phyloP scores from a whole-genome alignment of 1,139 yeast species.

The Suhomyces wounanorum region DNA sequence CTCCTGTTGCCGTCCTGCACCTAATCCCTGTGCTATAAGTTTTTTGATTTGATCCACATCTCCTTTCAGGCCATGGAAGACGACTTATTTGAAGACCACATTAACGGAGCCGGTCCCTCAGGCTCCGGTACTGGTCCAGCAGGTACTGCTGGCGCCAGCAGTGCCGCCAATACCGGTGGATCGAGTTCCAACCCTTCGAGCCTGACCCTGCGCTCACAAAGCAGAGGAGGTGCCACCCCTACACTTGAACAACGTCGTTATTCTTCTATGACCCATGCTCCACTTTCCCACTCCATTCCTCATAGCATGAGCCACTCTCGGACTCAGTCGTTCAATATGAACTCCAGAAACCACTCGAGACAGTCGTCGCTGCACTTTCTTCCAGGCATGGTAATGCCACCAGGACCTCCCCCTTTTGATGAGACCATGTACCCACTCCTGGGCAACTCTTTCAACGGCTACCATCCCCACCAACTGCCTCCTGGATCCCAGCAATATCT shows the following conservation, averaged over 20 bases:
- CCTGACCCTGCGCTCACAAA: background rate
- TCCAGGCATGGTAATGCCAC: conserved; percentile 10
- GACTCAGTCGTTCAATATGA: conserved; percentile 8
- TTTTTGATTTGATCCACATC: conserved; percentile 2
- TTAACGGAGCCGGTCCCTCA: conserved; percentile 1
- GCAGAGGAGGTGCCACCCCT: conserved; percentile 2
- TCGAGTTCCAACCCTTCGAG: background rate
- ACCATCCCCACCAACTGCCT: conserved; percentile 11
- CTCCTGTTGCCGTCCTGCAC: background rate
- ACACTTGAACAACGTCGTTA: conserved; percentile 7
- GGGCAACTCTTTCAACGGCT: conserved; percentile 6
- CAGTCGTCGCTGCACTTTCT: conserved; percentile 14
- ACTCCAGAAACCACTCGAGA: conserved; percentile 12
- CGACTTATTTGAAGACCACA: conserved; percentile 15
- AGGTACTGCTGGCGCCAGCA: background rate
- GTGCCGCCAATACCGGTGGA: background rate
- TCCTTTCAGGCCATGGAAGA: conserved; percentile 9
- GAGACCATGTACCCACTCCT: conserved; percentile 6
- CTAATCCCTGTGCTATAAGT: conserved; percentile 1
- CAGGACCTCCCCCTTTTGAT: conserved; percentile 6
- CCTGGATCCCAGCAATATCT: conserved; percentile 10
- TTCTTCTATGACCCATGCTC: conserved; percentile 7
- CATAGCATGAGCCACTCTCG: conserved; percentile 15
- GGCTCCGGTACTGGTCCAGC: background rate
- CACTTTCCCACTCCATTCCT: conserved; percentile 2